Evolutionary conservation across 2,329 filamentous ascomycete species (phyloP), one percentile per base, ranked within the genome.

Genomic region (Hypoxylon sp.): DNA sequence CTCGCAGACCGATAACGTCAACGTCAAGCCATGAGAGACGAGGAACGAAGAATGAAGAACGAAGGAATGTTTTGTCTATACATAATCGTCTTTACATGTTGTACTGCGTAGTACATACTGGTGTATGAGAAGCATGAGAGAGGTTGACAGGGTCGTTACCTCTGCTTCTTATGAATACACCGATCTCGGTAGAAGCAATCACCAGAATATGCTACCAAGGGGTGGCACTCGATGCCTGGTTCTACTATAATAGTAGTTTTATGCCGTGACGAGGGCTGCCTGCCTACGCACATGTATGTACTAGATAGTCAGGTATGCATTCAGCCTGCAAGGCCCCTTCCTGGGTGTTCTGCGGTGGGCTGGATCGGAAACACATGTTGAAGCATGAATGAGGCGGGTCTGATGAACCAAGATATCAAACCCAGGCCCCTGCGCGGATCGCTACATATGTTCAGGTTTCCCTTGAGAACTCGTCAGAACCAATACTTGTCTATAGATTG

Each of bases 1-100:
- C 54, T 52, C 61, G 20, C 52, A 52, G 58, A 57, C 29, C 40
- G 57, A 55, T 38, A 65, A 62, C 40, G 18, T 46, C 18, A 65
- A 62, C 40, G 18, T 46, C 18, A 62, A 67, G 38, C 46, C 53
- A 60, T 57, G 54, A 60, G 29, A 37, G 18, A 60, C 52, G 53
- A 60, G 23, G 29, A 18, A 58, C 48, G 37, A n/a, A n/a, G n/a
- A 35, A 35, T 18, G 31, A 35, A 15, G 31, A 35, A 35, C 10
- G 31, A 35, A 53, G 31, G 13, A 35, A 54, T 33, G 31, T 26
- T 15, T 4, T 5, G 29, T 20, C 4, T 21, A 18, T 50, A 27
- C 18, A 29, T 41, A 17, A 24, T 11, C 37, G 18, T 23, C n/a
- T 35, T 17, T 10, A 11, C 18, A 41, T 15, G n/a, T 15, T 40